Conservation (phyloP, 257 asterid genomes). For the Solanum bulbocastanum region DNA sequence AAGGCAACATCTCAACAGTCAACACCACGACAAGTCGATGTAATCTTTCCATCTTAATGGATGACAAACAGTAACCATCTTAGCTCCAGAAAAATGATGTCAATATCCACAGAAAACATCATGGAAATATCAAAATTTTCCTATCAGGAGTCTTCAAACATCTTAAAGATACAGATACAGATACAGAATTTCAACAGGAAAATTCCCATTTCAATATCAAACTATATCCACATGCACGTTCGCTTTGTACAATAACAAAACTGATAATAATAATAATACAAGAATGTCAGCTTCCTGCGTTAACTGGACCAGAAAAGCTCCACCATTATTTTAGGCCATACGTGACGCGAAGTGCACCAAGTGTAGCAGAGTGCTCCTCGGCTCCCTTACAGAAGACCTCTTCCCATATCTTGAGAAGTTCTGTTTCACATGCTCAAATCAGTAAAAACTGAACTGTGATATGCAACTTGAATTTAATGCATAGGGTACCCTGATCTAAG, state of each 20-base stretch:
- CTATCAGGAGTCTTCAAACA: neutral
- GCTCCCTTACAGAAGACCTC: conserved; percentile 54
- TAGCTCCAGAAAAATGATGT: neutral
- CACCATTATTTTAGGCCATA: conserved; percentile 34
- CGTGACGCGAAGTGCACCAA: conserved; percentile 27
- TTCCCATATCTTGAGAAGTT: conserved; percentile 54
- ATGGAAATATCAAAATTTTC: neutral
- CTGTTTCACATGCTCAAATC: conserved; percentile 29
- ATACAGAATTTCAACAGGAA: neutral
- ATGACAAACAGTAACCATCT: neutral
- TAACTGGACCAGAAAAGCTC: neutral
- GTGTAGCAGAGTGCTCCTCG: conserved; percentile 26
- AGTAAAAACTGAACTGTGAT: conserved; percentile 1
- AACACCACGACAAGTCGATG: neutral
- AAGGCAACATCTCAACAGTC: neutral
- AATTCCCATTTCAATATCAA: neutral
- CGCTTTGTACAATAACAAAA: neutral
- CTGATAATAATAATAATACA: neutral
- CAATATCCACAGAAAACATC: neutral
- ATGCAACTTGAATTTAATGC: neutral
- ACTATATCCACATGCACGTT: neutral
- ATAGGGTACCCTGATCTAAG: neutral
- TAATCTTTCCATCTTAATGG: neutral
- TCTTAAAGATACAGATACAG: neutral
- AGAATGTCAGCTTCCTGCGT: neutral